Conservation (phyloP, 371 early-diverging fungal species). For the Lichtheimia ornata region DNA sequence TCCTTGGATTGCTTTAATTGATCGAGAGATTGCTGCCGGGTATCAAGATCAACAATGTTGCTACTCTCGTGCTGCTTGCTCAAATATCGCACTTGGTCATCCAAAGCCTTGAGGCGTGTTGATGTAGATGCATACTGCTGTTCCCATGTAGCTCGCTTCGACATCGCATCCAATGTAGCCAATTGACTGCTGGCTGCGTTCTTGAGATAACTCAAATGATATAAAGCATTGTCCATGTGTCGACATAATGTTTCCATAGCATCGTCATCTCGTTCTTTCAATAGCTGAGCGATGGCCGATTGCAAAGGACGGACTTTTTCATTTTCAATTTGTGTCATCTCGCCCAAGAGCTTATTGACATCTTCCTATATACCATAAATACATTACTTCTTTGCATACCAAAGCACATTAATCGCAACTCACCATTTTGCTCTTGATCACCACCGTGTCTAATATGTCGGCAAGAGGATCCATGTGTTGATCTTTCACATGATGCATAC, state of each 20-base stretch:
- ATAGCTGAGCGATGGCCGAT: background rate
- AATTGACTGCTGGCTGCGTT: slow-evolving; percentile 26
- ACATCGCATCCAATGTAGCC: slow-evolving; percentile 31
- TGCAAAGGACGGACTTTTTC: background rate
- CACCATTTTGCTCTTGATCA: no score
- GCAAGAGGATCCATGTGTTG: slow-evolving; percentile 3
- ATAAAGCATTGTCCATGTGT: slow-evolving; percentile 31
- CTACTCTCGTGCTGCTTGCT: slow-evolving; percentile 6
- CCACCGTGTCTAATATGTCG: background rate
- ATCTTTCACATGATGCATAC: slow-evolving; percentile 7
- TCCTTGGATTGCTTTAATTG: background rate
- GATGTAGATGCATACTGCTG: slow-evolving; percentile 21
- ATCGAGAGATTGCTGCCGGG: background rate
- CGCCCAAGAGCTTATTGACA: background rate
- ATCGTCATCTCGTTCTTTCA: slow-evolving; percentile 6
- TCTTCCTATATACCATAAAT: no score
- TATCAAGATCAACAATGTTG: background rate
- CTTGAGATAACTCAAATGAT: slow-evolving; percentile 25
- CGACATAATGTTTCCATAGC: slow-evolving; percentile 33
- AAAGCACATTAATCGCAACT: no score
- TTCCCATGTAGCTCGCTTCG: slow-evolving; percentile 34
- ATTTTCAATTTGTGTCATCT: slow-evolving; percentile 6
- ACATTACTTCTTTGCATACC: no score
- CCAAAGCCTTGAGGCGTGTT: slow-evolving; percentile 29
- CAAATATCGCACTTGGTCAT: slow-evolving; percentile 25